These are phyloP conservation scores for Erythrophleum ivorense DNA, from an alignment of 331 rosid species.

Conservation along the genomic window DNA sequence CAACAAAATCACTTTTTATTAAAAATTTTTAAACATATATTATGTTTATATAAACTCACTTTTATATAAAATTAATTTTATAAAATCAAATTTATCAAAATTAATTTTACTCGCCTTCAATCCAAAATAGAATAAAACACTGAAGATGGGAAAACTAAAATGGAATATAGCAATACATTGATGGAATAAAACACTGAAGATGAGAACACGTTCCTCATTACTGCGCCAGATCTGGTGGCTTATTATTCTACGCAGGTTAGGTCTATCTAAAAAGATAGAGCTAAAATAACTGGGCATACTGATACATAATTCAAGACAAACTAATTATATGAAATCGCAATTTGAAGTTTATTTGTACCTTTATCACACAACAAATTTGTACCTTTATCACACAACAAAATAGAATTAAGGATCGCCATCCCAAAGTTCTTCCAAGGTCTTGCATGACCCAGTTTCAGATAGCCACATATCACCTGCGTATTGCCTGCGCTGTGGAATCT, in stretches of 20 bases:
- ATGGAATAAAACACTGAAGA: too few relatives aligned
- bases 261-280: not conserved
- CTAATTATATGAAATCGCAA: constrained; percentile 13
- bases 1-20: too few relatives aligned
- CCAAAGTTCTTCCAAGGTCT: constrained; percentile 33
- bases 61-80: too few relatives aligned
- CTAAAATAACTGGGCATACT: constrained; percentile 5
- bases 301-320: constrained; percentile 11
- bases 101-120: too few relatives aligned
- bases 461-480: constrained; percentile 3
- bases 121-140: too few relatives aligned
- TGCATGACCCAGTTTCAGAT: constrained; percentile 21
- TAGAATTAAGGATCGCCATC: constrained; percentile 27
- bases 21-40: too few relatives aligned
- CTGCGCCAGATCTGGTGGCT: not conserved
- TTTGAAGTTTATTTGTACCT: constrained; percentile 26
- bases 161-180: too few relatives aligned
- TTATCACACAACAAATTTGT: too few relatives aligned
- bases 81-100: too few relatives aligned
- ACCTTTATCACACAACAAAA: not conserved
- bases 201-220: not conserved
- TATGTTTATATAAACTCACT: too few relatives aligned
- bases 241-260: not conserved
- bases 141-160: too few relatives aligned
- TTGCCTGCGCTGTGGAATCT: constrained; percentile 30